These are phyloP conservation scores for Cladosporium cucumerinum DNA, from an alignment of 2,329 filamentous ascomycete genomes.

Conservation along the genomic window DNA sequence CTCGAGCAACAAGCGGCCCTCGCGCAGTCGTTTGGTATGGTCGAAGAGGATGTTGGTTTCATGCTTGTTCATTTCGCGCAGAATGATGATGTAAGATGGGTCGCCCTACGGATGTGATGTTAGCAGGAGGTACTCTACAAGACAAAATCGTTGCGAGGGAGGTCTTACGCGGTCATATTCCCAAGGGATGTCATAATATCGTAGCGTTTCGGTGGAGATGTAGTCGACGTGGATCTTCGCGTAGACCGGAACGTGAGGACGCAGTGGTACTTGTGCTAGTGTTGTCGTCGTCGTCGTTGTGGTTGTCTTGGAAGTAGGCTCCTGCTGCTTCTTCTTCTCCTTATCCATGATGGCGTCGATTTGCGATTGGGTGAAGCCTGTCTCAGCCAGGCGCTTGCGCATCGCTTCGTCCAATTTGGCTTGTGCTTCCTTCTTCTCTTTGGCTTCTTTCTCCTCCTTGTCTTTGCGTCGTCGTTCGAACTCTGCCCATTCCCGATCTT, in stretches of 20 bases:
- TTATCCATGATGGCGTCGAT: slow-evolving; percentile 49
- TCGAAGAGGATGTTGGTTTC: slow-evolving; percentile 51
- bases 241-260: slow-evolving; percentile 38
- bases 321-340: slow-evolving; percentile 41
- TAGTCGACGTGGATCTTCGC: slow-evolving; percentile 48
- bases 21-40: slow-evolving; percentile 46
- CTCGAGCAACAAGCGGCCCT: slow-evolving; percentile 43
- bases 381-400: slow-evolving; percentile 43
- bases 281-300: slow-evolving; percentile 23
- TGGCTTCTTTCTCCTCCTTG: slow-evolving; percentile 41
- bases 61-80: slow-evolving; percentile 47
- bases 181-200: slow-evolving; percentile 48
- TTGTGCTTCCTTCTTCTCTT: slow-evolving; percentile 39
- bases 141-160: slow-evolving; percentile 22
- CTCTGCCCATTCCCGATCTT: slow-evolving; percentile 43
- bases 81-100: slow-evolving; percentile 48
- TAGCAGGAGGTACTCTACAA: neutral
- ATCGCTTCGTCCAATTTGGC: slow-evolving; percentile 45
- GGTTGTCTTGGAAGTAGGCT: slow-evolving; percentile 21
- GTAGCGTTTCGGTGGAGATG: slow-evolving; percentile 45
- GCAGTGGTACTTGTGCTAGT: slow-evolving; percentile 1
- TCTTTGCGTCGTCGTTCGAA: slow-evolving; percentile 40
- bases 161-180: slow-evolving; percentile 44
- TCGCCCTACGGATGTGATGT: slow-evolving; percentile 34
- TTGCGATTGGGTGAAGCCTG: slow-evolving; percentile 47